Evolutionary conservation across 2,329 filamentous ascomycete genomes (phyloP).

Genomic region (Blumeriella jaapii): DNA sequence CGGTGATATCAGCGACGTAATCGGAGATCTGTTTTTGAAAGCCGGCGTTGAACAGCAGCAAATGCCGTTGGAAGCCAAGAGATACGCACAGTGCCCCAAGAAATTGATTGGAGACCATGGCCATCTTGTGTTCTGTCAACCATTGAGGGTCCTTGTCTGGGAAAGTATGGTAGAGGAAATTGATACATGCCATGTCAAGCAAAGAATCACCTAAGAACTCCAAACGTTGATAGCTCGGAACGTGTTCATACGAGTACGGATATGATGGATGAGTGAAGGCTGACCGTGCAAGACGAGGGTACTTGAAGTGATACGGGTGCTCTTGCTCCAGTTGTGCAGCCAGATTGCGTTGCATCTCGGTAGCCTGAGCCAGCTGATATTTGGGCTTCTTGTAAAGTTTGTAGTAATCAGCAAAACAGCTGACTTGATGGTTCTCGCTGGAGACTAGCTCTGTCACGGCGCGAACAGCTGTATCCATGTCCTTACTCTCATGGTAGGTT

Average conservation of each 20-base stretch:
- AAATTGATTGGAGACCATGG: constrained; percentile 98
- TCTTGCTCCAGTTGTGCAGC: constrained; percentile 47
- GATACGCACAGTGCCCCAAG: constrained; percentile 70
- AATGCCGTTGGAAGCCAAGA: constrained; percentile 64
- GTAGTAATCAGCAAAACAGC: constrained; percentile 62
- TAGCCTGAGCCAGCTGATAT: constrained; percentile 54
- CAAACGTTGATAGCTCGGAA: constrained; percentile 81
- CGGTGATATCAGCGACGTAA: constrained; percentile 47
- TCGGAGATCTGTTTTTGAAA: constrained; percentile 37
- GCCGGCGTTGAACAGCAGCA: constrained; percentile 42
- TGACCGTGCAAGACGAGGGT: constrained; percentile 65
- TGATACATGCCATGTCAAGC: constrained; percentile 75
- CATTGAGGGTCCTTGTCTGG: constrained; percentile 82
- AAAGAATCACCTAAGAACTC: constrained; percentile 88
- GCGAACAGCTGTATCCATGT: constrained; percentile 46
- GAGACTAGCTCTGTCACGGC: constrained; percentile 61
- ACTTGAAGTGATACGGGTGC: constrained; percentile 56
- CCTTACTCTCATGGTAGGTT: constrained; percentile 29
- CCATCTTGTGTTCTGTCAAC: constrained; percentile 98
- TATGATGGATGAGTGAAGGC: constrained; percentile 86
- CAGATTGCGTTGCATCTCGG: constrained; percentile 58
- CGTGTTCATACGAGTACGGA: constrained; percentile 58
- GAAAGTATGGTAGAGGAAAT: constrained; percentile 66
- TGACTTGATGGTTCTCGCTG: constrained; percentile 57
- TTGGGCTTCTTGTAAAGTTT: constrained; percentile 53